phyloP scores from a whole-genome alignment of 2,329 filamentous ascomycete species.

The Penicillium brevicompactum region DNA sequence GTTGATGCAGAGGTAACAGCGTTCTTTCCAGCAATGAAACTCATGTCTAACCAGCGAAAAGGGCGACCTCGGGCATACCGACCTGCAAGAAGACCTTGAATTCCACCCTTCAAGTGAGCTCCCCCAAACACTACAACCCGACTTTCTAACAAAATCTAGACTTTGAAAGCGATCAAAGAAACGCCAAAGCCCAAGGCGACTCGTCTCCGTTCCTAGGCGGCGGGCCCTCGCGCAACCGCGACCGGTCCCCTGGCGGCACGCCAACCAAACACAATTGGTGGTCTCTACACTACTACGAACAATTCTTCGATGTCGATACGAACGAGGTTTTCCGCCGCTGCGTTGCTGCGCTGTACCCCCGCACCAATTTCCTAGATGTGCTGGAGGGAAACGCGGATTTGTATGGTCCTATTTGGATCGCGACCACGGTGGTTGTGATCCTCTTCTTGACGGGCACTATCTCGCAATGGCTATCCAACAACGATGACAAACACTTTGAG shows the following conservation, averaged over 20 bases:
- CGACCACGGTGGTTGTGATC: slow-evolving; percentile 94
- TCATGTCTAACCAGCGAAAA: slow-evolving; percentile 43
- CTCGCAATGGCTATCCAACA: slow-evolving; percentile 78
- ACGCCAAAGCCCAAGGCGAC: slow-evolving; percentile 51
- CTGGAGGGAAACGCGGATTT: slow-evolving; percentile 95
- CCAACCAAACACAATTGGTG: slow-evolving; percentile 84
- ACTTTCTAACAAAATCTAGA: slow-evolving; percentile 43
- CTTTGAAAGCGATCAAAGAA: slow-evolving; percentile 66
- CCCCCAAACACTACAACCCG: not conserved
- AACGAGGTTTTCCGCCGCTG: slow-evolving; percentile 84
- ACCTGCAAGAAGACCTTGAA: slow-evolving; percentile 97
- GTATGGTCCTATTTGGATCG: slow-evolving; percentile 98
- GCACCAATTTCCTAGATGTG: slow-evolving; percentile 93
- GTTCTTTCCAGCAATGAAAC: not conserved
- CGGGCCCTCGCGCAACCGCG: slow-evolving; percentile 42
- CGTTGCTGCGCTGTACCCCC: slow-evolving; percentile 83
- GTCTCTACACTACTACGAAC: slow-evolving; percentile 89
- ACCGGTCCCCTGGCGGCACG: slow-evolving; percentile 43
- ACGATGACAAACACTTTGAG: slow-evolving; percentile 70
- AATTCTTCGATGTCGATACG: slow-evolving; percentile 99
- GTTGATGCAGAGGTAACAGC: slow-evolving; percentile 83
- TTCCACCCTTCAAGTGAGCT: slow-evolving; percentile 83
- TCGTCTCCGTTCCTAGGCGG: slow-evolving; percentile 54
- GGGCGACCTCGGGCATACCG: slow-evolving; percentile 97
- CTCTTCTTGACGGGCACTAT: slow-evolving; percentile 95